Conservation (phyloP, 257 asterid species). For the Solanum lycopersicoides region DNA sequence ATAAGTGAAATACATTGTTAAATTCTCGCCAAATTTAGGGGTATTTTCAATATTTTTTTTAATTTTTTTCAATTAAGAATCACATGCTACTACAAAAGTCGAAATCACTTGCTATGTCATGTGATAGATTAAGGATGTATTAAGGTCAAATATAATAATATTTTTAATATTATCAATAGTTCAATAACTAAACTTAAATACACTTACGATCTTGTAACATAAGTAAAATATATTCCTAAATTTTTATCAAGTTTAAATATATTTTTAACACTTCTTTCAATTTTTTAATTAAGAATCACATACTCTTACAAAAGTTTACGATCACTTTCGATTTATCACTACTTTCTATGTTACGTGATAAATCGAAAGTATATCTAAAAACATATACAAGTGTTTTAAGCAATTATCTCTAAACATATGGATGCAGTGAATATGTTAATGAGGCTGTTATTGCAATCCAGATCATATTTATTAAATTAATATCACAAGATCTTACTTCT, state of each 20-base stretch:
- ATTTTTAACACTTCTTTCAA: no score
- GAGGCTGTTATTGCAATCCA: not conserved
- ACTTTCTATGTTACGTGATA: not conserved
- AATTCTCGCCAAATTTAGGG: no score
- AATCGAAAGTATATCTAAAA: no score
- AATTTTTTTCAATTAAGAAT: no score
- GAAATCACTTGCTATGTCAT: not conserved
- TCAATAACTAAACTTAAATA: no score
- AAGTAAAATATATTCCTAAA: not conserved
- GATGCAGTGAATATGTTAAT: not conserved
- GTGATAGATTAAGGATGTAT: fast-evolving
- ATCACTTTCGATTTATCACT: not conserved
- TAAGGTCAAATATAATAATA: no score
- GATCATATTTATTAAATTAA: not conserved
- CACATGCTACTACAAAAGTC: not conserved
- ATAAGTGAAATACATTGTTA: not conserved
- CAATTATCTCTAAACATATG: not conserved
- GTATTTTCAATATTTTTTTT: no score
- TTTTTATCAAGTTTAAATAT: no score
- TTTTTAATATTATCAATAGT: no score
- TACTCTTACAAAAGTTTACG: not conserved
- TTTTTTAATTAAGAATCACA: no score
- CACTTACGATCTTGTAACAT: no score
- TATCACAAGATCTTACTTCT: not conserved
- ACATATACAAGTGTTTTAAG: no score